Base-by-base conservation (phyloP, 768 basidiomycete species). In the Hygrophoropsis aurantiaca region DNA sequence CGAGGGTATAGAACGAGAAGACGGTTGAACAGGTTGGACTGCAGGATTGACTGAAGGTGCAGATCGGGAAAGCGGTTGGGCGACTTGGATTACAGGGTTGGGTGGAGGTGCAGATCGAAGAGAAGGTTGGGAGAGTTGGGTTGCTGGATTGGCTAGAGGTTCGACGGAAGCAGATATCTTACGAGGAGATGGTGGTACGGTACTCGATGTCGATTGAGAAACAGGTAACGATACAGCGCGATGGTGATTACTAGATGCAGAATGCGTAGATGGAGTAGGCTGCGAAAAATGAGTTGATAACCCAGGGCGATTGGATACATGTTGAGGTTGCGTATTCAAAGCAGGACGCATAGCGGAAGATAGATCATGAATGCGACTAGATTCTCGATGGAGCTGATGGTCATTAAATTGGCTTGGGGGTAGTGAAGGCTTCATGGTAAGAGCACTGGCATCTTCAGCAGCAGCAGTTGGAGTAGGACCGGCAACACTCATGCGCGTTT, bases 181-280 rank as follows among this genome's bases (percentile, higher is more conserved):
- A 39, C 56, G 62, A 30, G 64, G 66, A 24, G 63, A 60, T 11
- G 56, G 58, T 48, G 50, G 1, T 10, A 33, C 27, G 15, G 18
- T 11, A n/a, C 18, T 33, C 5, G 56, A 40, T 32, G 56, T 53
- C 40, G 46, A 44, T 5, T 62, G 35, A 35, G 58, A 38, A 11
- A 47, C 50, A 30, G 71, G 74, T 37, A 72, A 44, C 20, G 73
- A 74, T 56, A 56, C 61, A 50, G 66, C 58, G 50, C 69, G 71
- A 23, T 69, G 52, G 46, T 74, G 74, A 37, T 55, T 20, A 37
- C 18, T 45, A 42, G 38, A 34, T 34, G 51, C 43, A 8, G 52
- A 46, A 48, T 63, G 67, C 11, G 36, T 40, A 49, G 59, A 46
- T 30, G 47, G 36, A 52, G 56, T 53, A 46, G 54, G 40, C 19